Conservation (phyloP, 371 early-diverging fungal species). For the Circinella minor region DNA sequence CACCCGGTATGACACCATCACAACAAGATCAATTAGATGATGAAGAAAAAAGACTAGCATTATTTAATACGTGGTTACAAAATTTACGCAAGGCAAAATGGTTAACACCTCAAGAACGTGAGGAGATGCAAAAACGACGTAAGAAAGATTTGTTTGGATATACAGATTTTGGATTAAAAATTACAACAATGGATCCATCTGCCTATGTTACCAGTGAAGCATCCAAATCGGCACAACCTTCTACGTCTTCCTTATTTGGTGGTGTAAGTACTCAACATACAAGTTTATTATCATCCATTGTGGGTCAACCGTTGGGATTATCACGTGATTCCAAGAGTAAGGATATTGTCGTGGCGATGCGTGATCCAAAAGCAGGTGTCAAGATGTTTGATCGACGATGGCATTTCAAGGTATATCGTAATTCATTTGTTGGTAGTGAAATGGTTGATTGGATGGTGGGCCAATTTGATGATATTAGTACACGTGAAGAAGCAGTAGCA, state of each 20-base stretch:
- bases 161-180: slow-evolving; percentile 44
- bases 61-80: slow-evolving; percentile 87
- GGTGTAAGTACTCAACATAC: slow-evolving; percentile 2
- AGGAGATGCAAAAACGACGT: slow-evolving; percentile 46
- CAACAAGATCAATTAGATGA: slow-evolving; percentile 74
- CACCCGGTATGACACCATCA: slow-evolving; percentile 22
- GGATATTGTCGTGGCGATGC: slow-evolving; percentile 78
- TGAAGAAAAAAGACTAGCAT: slow-evolving; percentile 88
- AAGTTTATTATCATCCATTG: slow-evolving; percentile 38
- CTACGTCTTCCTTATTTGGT: not conserved
- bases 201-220: slow-evolving; percentile 34
- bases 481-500: slow-evolving; percentile 82
- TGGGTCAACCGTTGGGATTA: slow-evolving; percentile 26
- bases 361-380: slow-evolving; percentile 73
- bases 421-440: slow-evolving; percentile 87
- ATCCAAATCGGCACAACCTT: slow-evolving; percentile 1
- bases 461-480: slow-evolving; percentile 78
- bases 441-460: slow-evolving; percentile 90
- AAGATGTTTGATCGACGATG: slow-evolving; percentile 84
- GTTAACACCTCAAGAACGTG: slow-evolving; percentile 51
- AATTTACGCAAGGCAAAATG: slow-evolving; percentile 69
- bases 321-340: slow-evolving; percentile 56
- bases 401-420: slow-evolving; percentile 82
- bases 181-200: slow-evolving; percentile 56
- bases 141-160: slow-evolving; percentile 40